These are phyloP conservation scores for Lepidium sativum DNA, from an alignment of 345 rosid genomes.

Conservation along the genomic window DNA sequence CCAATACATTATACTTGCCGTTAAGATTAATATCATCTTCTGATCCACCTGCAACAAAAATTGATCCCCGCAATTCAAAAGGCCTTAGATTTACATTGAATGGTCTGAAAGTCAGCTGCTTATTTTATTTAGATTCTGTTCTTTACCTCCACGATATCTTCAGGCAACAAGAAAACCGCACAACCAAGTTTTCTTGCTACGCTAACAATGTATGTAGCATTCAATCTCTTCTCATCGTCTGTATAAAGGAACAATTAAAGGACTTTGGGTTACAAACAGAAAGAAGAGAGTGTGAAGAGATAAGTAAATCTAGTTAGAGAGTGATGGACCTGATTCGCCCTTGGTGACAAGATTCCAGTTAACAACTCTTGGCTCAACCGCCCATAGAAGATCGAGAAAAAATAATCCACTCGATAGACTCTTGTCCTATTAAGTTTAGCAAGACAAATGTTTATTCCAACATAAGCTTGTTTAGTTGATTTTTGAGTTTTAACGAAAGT, in stretches of 20 bases:
- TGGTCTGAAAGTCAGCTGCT: not conserved
- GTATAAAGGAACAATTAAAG: not conserved
- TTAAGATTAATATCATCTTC: slow-evolving; percentile 83
- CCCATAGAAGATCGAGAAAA: slow-evolving; percentile 87
- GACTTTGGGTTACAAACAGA: not conserved
- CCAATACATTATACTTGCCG: slow-evolving; percentile 97
- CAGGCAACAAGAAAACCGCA: slow-evolving; percentile 94
- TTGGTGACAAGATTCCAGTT: slow-evolving; percentile 96
- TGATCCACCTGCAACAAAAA: slow-evolving; percentile 74
- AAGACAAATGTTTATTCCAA: not conserved
- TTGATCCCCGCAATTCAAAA: not conserved
- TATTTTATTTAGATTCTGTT: not conserved
- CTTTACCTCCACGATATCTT: slow-evolving; percentile 89
- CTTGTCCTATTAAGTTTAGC: slow-evolving; percentile 51
- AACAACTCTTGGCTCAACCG: slow-evolving; percentile 95
- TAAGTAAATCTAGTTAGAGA: not conserved
- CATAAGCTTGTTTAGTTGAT: not conserved
- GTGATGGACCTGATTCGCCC: slow-evolving; percentile 75
- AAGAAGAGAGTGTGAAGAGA: not conserved
- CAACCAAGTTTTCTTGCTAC: slow-evolving; percentile 97
- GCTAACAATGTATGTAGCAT: slow-evolving; percentile 94
- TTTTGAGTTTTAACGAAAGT: not conserved
- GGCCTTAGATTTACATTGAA: not conserved
- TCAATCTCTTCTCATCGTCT: slow-evolving; percentile 93
- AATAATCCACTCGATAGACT: slow-evolving; percentile 68